Evolutionary conservation across 2,329 filamentous ascomycete species (phyloP).

Genomic region (Microdochium paspali): DNA sequence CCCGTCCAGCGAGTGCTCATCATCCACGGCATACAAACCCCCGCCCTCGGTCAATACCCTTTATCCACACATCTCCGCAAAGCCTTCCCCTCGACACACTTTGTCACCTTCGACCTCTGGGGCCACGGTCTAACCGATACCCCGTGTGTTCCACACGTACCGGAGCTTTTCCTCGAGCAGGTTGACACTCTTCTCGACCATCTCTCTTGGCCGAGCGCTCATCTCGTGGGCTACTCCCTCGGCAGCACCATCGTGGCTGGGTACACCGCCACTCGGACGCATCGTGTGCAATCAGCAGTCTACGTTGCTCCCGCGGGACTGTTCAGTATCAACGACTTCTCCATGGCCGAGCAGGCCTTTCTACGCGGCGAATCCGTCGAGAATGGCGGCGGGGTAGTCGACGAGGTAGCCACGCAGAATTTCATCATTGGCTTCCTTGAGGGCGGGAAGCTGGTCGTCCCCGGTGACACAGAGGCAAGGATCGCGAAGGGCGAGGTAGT

Average conservation of each 20-base stretch:
- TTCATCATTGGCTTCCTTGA: constrained; percentile 31
- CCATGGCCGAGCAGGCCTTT: constrained; percentile 11
- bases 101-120: constrained; percentile 39
- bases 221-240: constrained; percentile 41
- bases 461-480: constrained; percentile 31
- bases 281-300: constrained; percentile 21
- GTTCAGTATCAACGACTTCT: constrained; percentile 17
- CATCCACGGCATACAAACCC: constrained; percentile 41
- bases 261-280: constrained; percentile 22
- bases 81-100: constrained; percentile 23
- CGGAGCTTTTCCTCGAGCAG: constrained; percentile 30
- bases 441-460: constrained; percentile 29
- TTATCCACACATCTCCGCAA: constrained; percentile 25
- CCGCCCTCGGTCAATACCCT: constrained; percentile 35
- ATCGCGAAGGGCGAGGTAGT: constrained; percentile 32
- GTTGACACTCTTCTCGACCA: constrained; percentile 27
- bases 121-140: constrained; percentile 43
- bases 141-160: constrained; percentile 28
- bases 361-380: constrained; percentile 8
- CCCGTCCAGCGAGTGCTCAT: constrained; percentile 25
- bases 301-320: constrained; percentile 40
- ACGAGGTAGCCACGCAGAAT: constrained; percentile 20
- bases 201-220: constrained; percentile 29
- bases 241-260: constrained; percentile 28
- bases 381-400: constrained; percentile 5